Evolutionary conservation across 371 early-diverging fungal genomes (phyloP), one percentile per base, ranked within the genome.

Genomic region (Mucor indicus): DNA sequence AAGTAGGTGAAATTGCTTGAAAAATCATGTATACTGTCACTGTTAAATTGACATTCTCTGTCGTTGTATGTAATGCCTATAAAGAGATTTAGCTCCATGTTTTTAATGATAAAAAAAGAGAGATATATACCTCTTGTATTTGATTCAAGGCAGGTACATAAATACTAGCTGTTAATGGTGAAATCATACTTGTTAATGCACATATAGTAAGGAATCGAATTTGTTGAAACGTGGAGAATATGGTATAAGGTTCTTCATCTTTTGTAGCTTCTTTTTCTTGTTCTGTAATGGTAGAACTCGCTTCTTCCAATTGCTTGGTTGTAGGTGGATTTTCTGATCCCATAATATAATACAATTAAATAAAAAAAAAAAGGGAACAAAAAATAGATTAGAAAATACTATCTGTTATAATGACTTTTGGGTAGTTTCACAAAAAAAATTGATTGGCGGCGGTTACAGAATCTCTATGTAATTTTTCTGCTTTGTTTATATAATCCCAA

Each of bases 1-100:
- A 58, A 6, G 67, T 40, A 9, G 70, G 70, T 6, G 70, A 56
- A 2, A 66, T 15, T 9, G 52, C 70, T 40, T 69, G 70, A 23
- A 60, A 52, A 1, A 69, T 35, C 70, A 69, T 65, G 21, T 66
- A 69, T 0, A 52, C 33, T 0, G 66, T 62, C 3, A 69, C 43
- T 1, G 67, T 60, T 1, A 69, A 31, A 23, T 58, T 69, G 2
- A 69, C 51, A 7, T 56, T 23, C 23, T 50, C 53, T 15, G 64
- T 48, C 0, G 55, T 55, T 21, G 52, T 50, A 6, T 50, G 17
- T 1, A 68, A 20, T 24, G 57, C 61, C 68, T 68, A 21, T 12
- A 19, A 3, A 24, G 8, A 23, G 5, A 27, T 27, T 27, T 11
- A 5, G 5, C 29, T 27, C 5, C 11, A 27, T 27, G 5, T 27